phyloP scores from a whole-genome alignment of 345 rosid genomes.

The Sisymbrium altissimum region DNA sequence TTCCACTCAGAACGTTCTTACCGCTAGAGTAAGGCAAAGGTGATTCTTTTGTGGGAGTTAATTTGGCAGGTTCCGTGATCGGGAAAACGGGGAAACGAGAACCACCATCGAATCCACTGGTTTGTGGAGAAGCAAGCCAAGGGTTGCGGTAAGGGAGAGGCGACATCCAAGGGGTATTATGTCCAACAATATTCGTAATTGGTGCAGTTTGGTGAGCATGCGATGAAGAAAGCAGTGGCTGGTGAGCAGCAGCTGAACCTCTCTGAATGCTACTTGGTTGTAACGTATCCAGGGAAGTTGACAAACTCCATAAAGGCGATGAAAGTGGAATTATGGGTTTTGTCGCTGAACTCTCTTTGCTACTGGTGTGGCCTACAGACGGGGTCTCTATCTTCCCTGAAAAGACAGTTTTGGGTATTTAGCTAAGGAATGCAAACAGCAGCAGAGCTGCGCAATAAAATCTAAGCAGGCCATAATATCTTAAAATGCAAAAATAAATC shows the following conservation, averaged over 20 bases:
- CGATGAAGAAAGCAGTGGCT: constrained; percentile 57
- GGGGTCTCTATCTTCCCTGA: constrained; percentile 50
- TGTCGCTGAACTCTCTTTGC: constrained; percentile 51
- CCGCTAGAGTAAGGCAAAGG: constrained; percentile 43
- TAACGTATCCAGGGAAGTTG: constrained; percentile 53
- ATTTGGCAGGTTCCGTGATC: constrained; percentile 51
- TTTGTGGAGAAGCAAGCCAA: constrained; percentile 68
- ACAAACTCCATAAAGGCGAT: constrained; percentile 80
- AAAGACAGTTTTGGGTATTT: constrained; percentile 38
- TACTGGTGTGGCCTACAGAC: constrained; percentile 46
- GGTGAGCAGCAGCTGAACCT: constrained; percentile 60
- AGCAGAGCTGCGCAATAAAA: constrained; percentile 22
- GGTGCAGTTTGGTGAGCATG: constrained; percentile 69
- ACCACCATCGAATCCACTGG: constrained; percentile 56
- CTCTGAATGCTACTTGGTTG: constrained; percentile 59
- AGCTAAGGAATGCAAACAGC: constrained; percentile 51
- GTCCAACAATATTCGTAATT: constrained; percentile 56
- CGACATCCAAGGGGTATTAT: constrained; percentile 65
- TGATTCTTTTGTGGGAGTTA: constrained; percentile 57
- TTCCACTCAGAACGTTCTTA: constrained; percentile 43
- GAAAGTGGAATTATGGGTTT: constrained; percentile 65
- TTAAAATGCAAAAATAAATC: not conserved
- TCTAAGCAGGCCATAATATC: constrained; percentile 3
- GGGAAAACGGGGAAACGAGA: constrained; percentile 55
- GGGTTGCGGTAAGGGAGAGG: constrained; percentile 64